Base-by-base conservation (phyloP, 768 basidiomycete genomes). In the Tylopilus rubrobrunneus region DNA sequence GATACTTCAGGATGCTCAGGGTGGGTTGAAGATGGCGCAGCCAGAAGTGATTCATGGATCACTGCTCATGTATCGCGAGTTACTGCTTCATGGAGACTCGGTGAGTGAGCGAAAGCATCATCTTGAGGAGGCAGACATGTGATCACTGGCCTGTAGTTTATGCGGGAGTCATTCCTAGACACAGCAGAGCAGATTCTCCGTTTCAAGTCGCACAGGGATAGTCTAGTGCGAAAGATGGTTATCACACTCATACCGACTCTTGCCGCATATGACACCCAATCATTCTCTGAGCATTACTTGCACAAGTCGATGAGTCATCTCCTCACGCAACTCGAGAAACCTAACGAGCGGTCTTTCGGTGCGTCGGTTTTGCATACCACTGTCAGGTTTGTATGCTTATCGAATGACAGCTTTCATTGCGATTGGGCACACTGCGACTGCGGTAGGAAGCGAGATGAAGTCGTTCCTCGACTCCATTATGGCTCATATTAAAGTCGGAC, bases 281-380 rank as follows among this genome's bases (percentile, higher is more conserved):
- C 87, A 1, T 99, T 99, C 63, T 86, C 86, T 41, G 87, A 89
- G 62, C 87, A 90, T 66, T 94, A 92, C 67, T 78, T 98, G 9
- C 92, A 96, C 74, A 89, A 90, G 68, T 85, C 91, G 11, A 98
- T 99, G 97, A 86, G 80, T 0, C 92, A 95, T 71, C 80, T 99
- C 1, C 73, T 96, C 29, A 84, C 84, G 5, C 90, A 93, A 63
- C 78, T 99, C 5, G 87, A 91, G 63, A 97, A 93, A 71, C 87
- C 90, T 0, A 81, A 81, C 47, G 97, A 99, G 62, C 81, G 95
- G 36, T 85, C 88, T 31, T 89, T 91, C 59, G 91, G 94, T 94
- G 63, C 17, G 43, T 17, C 43, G 29, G 46, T 19, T 44, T 62
- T 63, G 58, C 58, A 60, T 55, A 51, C 14, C 10, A 45, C 44